Percentiles rank a stretch among this genome's conserved stretches.
These are phyloP conservation scores for Oryza rufipogon DNA, from an alignment of 176 grass and related monocot species.

Conservation along the genomic window DNA sequence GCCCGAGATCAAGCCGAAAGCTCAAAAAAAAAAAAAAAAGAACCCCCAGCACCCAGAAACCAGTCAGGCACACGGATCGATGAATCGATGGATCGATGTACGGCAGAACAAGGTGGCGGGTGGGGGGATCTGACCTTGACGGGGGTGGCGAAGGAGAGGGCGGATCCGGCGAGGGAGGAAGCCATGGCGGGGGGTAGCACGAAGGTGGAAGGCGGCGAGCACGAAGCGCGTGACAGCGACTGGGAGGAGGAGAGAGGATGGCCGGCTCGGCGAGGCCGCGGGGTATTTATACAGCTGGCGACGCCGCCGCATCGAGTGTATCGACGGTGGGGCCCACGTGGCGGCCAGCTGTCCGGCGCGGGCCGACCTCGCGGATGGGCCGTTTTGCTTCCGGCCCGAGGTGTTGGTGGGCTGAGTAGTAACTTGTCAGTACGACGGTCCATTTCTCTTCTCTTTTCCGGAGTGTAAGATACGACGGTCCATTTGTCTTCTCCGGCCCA, in stretches of 20 bases:
- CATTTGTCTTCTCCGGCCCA: no score
- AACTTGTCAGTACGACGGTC: no score
- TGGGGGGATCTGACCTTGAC: constrained; percentile 48
- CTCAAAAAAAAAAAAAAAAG: neutral
- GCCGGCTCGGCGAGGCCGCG: neutral
- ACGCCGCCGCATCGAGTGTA: constrained; percentile 21
- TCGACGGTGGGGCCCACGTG: constrained; percentile 41
- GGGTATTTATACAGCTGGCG: neutral
- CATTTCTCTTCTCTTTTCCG: no score
- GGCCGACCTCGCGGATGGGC: neutral
- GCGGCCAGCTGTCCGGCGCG: neutral
- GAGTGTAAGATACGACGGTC: no score
- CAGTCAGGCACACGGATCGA: neutral
- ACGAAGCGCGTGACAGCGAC: constrained; percentile 51
- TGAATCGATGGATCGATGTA: neutral
- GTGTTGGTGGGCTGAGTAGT: no score
- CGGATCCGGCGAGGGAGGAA: constrained; percentile 55
- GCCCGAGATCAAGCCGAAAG: neutral
- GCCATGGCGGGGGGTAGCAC: constrained; percentile 21
- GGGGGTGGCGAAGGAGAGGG: constrained; percentile 45
- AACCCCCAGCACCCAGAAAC: neutral
- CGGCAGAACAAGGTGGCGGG: neutral
- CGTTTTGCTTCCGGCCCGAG: no score
- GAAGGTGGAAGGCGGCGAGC: constrained; percentile 40
- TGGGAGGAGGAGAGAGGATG: no score